Conservation (phyloP, 441 rosid species). For the Breynia disticha region DNA sequence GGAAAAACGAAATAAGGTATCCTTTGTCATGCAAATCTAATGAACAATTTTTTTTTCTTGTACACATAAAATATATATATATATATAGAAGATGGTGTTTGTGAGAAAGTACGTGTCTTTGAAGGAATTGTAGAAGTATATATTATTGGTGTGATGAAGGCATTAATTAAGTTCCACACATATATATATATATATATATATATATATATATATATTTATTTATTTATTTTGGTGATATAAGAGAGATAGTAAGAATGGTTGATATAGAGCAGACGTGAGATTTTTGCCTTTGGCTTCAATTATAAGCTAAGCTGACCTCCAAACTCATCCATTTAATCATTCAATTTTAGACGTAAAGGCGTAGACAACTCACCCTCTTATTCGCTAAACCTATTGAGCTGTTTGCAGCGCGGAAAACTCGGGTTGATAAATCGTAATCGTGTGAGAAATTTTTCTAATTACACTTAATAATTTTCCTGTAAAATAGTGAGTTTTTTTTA, state of each 20-base stretch:
- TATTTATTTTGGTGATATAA: background rate
- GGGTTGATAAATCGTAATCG: no score
- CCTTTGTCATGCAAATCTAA: no score
- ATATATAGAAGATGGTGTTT: background rate
- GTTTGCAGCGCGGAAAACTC: no score
- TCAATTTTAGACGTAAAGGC: background rate
- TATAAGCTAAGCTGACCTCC: slow-evolving; percentile 10
- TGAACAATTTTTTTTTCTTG: no score
- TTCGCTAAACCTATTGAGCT: background rate
- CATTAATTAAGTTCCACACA: background rate
- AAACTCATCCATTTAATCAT: no score
- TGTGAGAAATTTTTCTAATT: no score
- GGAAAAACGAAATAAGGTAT: no score
- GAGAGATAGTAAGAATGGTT: background rate
- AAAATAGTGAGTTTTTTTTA: no score
- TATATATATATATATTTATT: no score
- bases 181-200: background rate
- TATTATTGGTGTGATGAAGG: background rate
- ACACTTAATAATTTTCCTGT: no score
- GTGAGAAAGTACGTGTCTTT: slow-evolving; percentile 15
- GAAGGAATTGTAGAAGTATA: slow-evolving; percentile 11
- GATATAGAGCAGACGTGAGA: slow-evolving; percentile 14
- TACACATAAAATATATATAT: no score
- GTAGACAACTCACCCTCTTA: background rate
- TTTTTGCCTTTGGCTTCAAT: slow-evolving; percentile 24